Percentiles rank a stretch among this genome's conserved stretches.
These are phyloP conservation scores for Tricholoma hemisulphureum DNA, from an alignment of 768 basidiomycete genomes.

Conservation along the genomic window DNA sequence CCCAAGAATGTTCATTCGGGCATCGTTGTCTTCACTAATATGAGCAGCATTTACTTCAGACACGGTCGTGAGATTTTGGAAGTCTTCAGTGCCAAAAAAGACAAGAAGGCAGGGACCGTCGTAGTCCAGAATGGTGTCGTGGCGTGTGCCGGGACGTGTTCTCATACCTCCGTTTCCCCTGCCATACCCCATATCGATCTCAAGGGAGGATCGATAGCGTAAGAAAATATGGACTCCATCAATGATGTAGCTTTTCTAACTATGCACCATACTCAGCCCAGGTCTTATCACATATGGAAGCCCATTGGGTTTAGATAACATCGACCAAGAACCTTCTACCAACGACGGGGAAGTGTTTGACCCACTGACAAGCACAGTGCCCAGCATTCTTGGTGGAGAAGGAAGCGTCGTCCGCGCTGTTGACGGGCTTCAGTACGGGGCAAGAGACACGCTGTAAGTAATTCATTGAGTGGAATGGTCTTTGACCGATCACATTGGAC, in stretches of 20 bases:
- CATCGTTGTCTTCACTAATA: slow-evolving; percentile 59
- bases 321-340: slow-evolving; percentile 64
- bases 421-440: slow-evolving; percentile 68
- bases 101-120: slow-evolving; percentile 30
- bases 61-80: slow-evolving; percentile 28
- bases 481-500: neutral
- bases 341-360: slow-evolving; percentile 64
- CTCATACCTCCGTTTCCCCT: neutral
- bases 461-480: neutral
- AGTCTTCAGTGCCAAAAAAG: slow-evolving; percentile 21
- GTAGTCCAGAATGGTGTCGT: slow-evolving; percentile 47
- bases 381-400: slow-evolving; percentile 51
- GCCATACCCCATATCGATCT: slow-evolving; percentile 52
- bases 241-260: neutral
- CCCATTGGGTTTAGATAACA: slow-evolving; percentile 67
- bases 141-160: slow-evolving; percentile 42
- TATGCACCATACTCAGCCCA: slow-evolving; percentile 33
- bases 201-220: slow-evolving; percentile 61
- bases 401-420: slow-evolving; percentile 54
- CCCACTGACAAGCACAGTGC: slow-evolving; percentile 43
- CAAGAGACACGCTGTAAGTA: slow-evolving; percentile 68
- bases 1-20: slow-evolving; percentile 30
- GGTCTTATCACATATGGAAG: slow-evolving; percentile 72
- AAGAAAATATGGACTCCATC: neutral
- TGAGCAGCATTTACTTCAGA: slow-evolving; percentile 46